Percentiles rank a stretch among this genome's conserved stretches.
Evolutionary conservation across 345 rosid genomes (phyloP).

Genomic region (Anacardium occidentale): DNA sequence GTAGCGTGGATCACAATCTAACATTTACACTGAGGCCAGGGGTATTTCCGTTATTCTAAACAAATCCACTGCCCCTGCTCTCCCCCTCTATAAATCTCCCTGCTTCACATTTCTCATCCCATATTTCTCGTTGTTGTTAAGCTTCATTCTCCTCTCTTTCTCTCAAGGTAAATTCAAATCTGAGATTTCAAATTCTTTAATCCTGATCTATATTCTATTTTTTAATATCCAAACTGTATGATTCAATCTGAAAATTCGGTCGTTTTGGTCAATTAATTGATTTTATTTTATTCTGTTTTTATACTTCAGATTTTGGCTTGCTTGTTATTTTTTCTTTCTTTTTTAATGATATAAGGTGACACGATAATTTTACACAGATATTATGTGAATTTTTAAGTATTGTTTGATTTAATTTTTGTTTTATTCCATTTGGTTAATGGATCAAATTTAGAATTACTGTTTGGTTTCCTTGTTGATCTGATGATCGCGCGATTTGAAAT

Average conservation of each 20-base stretch:
- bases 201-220: neutral
- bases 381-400: slow-evolving; percentile 6
- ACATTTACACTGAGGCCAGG: slow-evolving; percentile 4
- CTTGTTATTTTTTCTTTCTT: neutral
- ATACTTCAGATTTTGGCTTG: slow-evolving; percentile 1
- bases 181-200: neutral
- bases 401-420: slow-evolving; percentile 5
- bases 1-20: neutral
- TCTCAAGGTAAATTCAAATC: slow-evolving; percentile 9
- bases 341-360: neutral
- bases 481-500: neutral
- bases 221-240: neutral
- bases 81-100: slow-evolving; percentile 8
- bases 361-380: neutral
- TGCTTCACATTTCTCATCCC: neutral
- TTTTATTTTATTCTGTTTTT: neutral
- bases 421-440: neutral
- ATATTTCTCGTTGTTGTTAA: slow-evolving; percentile 31
- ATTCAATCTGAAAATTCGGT: neutral
- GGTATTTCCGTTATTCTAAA: slow-evolving; percentile 30
- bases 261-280: neutral
- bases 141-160: slow-evolving; percentile 21
- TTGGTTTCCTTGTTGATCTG: slow-evolving; percentile 22
- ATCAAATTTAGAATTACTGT: neutral
- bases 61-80: slow-evolving; percentile 11